Percentiles rank a stretch among this genome's conserved stretches.
Conservation (phyloP, 352 stramenopile genomes). For the Phytophthora kernoviae region DNA sequence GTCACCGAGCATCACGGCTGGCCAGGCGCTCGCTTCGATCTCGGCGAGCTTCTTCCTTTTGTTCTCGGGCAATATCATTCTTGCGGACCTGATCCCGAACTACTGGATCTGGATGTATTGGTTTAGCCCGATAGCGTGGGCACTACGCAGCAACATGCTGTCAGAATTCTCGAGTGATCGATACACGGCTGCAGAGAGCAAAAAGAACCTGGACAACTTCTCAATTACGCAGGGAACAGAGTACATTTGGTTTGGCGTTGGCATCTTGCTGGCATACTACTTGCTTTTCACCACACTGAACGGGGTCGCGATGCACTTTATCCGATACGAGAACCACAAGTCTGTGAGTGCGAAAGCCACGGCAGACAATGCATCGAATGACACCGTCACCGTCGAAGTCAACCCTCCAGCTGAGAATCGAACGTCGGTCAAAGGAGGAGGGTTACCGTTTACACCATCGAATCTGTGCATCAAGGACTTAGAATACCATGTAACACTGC, state of each 20-base stretch:
- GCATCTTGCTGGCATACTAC: conserved; percentile 45
- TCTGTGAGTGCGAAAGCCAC: conserved; percentile 42
- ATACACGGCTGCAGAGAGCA: conserved; percentile 32
- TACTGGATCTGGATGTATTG: conserved; percentile 87
- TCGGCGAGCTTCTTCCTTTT: conserved; percentile 72
- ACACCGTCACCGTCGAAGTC: conserved; percentile 37
- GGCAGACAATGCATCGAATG: conserved; percentile 31
- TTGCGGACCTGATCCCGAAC: conserved; percentile 63
- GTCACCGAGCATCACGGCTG: conserved; percentile 60
- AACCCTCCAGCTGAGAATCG: conserved; percentile 15
- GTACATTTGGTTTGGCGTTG: conserved; percentile 54
- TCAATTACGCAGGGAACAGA: conserved; percentile 43
- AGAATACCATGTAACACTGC: conserved; percentile 57
- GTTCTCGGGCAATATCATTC: conserved; percentile 84
- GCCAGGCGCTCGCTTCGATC: conserved; percentile 50
- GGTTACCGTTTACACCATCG: conserved; percentile 42
- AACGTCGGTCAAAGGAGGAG: conserved; percentile 14
- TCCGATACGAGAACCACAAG: conserved; percentile 53
- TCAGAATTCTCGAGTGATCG: conserved; percentile 61
- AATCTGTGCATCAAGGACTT: conserved; percentile 54
- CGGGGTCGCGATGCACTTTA: conserved; percentile 47
- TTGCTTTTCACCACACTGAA: conserved; percentile 53
- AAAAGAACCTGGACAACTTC: conserved; percentile 38
- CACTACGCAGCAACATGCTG: conserved; percentile 60
- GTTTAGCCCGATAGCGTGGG: conserved; percentile 70